phyloP scores from a whole-genome alignment of 116 monocot genomes.

The Papilionanthe hybrid region DNA sequence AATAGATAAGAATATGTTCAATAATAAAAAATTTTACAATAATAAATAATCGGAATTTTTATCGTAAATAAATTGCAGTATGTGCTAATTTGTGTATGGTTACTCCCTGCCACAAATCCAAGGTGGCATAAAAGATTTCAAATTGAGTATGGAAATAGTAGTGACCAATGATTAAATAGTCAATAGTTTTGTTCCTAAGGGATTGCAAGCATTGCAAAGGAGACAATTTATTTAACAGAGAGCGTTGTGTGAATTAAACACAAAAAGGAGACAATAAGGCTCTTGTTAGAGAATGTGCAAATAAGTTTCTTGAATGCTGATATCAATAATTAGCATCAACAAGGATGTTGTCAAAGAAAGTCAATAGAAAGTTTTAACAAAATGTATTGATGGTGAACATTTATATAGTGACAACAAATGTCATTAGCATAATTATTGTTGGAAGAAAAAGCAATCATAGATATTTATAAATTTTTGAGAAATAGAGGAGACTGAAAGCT shows the following conservation, averaged over 20 bases:
- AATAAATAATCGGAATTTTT: not conserved
- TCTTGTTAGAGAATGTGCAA: not conserved
- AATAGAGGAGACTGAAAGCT: too few relatives aligned
- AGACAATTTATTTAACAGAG: not conserved
- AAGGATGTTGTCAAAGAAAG: not conserved
- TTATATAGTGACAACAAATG: too few relatives aligned
- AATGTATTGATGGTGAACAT: too few relatives aligned
- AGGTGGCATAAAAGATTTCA: not conserved
- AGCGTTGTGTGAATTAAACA: not conserved
- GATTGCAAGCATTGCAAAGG: not conserved
- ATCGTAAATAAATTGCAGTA: not conserved
- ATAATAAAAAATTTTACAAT: not conserved
- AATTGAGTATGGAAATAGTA: not conserved
- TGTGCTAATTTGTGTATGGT: not conserved
- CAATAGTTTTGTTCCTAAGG: not conserved
- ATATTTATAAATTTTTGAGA: too few relatives aligned
- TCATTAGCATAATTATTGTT: too few relatives aligned
- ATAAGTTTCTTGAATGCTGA: not conserved
- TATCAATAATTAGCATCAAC: not conserved
- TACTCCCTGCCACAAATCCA: not conserved
- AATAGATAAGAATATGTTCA: not conserved
- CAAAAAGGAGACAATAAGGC: not conserved
- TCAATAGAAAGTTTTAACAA: not conserved
- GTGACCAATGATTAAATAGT: not conserved
- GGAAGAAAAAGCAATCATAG: too few relatives aligned